Evolutionary conservation across 306 rosid genomes (phyloP).

Genomic region (Prunus mongolica): DNA sequence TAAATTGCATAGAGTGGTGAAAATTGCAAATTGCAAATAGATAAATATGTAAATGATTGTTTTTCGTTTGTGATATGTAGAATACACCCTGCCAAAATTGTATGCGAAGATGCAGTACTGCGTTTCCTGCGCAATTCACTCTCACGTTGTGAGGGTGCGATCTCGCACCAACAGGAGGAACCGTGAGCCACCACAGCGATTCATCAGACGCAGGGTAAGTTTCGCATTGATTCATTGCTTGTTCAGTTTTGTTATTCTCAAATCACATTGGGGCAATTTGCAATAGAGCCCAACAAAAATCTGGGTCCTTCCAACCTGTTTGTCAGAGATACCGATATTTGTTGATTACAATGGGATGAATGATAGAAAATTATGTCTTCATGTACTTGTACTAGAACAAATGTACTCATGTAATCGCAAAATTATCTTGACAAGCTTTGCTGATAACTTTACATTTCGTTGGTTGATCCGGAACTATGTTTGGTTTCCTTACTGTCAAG

Average conservation of each 20-base stretch:
- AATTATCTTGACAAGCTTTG: not conserved
- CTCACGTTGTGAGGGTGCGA: conserved; percentile 93
- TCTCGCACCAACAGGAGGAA: conserved; percentile 82
- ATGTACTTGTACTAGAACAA: not conserved
- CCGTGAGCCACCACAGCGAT: conserved; percentile 89
- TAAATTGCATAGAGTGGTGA: not conserved
- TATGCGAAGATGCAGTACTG: conserved; percentile 98
- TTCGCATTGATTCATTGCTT: not conserved
- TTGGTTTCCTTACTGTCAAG: not conserved
- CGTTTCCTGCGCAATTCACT: conserved; percentile 95
- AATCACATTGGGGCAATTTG: not conserved
- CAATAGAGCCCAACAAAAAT: not conserved
- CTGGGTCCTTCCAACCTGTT: not conserved
- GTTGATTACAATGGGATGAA: not conserved
- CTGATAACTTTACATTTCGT: not conserved
- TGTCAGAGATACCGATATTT: not conserved
- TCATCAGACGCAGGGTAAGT: conserved; percentile 72
- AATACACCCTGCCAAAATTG: conserved; percentile 84
- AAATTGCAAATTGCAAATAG: not conserved
- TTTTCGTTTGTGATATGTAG: conserved; percentile 29
- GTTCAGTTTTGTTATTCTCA: not conserved
- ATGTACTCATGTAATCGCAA: not conserved
- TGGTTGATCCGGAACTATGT: not conserved
- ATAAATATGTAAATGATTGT: not conserved
- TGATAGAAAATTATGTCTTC: not conserved